A percentile compares a stretch with the other conserved stretches of the same genome.
Conservation (phyloP, 768 basidiomycete genomes). For the Leccinum arenicola region DNA sequence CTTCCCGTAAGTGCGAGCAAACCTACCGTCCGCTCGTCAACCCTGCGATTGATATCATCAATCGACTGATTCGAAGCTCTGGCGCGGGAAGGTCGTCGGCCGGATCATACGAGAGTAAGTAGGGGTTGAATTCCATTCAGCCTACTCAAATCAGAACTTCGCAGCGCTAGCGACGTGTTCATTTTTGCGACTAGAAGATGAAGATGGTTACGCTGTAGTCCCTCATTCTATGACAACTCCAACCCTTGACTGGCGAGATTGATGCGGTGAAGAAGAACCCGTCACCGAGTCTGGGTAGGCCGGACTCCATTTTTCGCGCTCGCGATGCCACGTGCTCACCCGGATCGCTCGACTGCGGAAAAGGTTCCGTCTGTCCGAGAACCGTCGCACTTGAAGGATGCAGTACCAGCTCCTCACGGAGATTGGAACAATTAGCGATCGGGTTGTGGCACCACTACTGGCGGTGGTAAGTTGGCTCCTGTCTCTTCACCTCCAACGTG, state of each 20-base stretch:
- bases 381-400: constrained; percentile 1
- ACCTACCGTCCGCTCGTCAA: constrained; percentile 2
- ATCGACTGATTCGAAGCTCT: background rate
- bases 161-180: background rate
- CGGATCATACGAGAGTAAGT: constrained; percentile 18
- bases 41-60: background rate
- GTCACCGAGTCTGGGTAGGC: background rate
- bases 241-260: background rate
- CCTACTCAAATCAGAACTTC: constrained; percentile 2
- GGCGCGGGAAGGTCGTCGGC: constrained; percentile 9
- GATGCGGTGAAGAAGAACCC: background rate
- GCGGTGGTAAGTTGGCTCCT: constrained; percentile 6
- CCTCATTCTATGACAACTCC: constrained; percentile 11
- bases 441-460: background rate
- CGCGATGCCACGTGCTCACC: background rate
- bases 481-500: constrained; percentile 8
- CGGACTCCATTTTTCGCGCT: constrained; percentile 11
- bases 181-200: constrained; percentile 11
- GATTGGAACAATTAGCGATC: background rate
- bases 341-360: constrained; percentile 8
- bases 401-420: constrained; percentile 6
- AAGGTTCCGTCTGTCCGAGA: constrained; percentile 1
- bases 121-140: background rate
- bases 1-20: constrained; percentile 8
- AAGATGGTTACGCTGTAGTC: background rate